Percentiles rank a stretch among this genome's conserved stretches.
phyloP scores from a whole-genome alignment of 2,329 filamentous ascomycete genomes.

The Verticillium zaregamsianum region DNA sequence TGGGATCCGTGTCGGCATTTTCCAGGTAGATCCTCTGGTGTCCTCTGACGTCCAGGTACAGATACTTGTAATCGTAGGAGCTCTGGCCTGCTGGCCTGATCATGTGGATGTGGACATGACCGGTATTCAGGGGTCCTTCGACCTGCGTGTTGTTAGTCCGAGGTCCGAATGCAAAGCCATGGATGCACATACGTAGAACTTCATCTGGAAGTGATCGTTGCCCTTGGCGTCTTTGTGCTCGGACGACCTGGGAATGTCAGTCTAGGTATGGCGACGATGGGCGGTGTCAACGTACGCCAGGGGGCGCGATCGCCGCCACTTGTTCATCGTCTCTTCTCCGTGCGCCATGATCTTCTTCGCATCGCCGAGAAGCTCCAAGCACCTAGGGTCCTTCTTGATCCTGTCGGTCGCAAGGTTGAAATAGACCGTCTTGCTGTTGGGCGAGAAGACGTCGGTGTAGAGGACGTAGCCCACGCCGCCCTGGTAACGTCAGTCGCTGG shows the following conservation, averaged over 20 bases:
- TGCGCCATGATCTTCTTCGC: constrained; percentile 71
- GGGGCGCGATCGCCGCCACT: constrained; percentile 68
- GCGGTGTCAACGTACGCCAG: constrained; percentile 43
- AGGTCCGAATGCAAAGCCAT: too few relatives aligned
- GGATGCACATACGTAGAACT: constrained; percentile 65
- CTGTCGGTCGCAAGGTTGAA: constrained; percentile 84
- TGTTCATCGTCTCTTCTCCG: constrained; percentile 76
- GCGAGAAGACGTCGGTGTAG: constrained; percentile 77
- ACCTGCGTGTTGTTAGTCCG: constrained; percentile 44
- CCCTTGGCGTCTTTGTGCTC: constrained; percentile 68
- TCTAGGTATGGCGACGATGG: neutral
- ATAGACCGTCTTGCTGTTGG: constrained; percentile 78
- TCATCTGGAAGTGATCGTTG: constrained; percentile 76
- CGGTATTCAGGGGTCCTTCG: constrained; percentile 70
- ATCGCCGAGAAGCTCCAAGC: constrained; percentile 70
- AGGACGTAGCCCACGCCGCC: constrained; percentile 74
- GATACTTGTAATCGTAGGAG: constrained; percentile 73
- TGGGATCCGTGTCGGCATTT: constrained; percentile 43
- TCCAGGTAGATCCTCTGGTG: constrained; percentile 63
- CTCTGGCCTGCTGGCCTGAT: constrained; percentile 59
- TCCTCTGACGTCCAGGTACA: constrained; percentile 77
- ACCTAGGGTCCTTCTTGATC: constrained; percentile 69
- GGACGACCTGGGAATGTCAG: constrained; percentile 51
- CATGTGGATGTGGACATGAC: constrained; percentile 75
- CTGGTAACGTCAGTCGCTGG: constrained; percentile 32